Percentiles rank a stretch among this genome's conserved stretches.
These are phyloP conservation scores for Plectosphaerella plurivora DNA, from an alignment of 2,329 filamentous ascomycete genomes.

Conservation along the genomic window DNA sequence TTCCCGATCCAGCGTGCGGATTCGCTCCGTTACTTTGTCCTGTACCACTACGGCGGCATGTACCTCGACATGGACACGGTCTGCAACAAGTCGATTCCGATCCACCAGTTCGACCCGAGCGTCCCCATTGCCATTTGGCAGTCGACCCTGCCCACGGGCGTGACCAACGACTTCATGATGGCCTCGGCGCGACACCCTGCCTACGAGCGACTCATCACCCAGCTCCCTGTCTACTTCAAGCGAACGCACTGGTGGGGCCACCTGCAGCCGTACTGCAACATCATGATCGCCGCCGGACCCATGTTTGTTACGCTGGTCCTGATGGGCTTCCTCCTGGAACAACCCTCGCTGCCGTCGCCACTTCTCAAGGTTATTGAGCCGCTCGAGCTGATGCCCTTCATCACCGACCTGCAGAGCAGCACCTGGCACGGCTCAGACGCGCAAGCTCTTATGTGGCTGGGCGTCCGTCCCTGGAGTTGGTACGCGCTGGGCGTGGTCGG, in stretches of 20 bases:
- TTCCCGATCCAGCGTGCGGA: slow-evolving; percentile 71
- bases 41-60: slow-evolving; percentile 62
- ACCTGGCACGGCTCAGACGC: slow-evolving; percentile 44
- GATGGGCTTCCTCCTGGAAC: slow-evolving; percentile 64
- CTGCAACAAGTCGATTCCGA: slow-evolving; percentile 21
- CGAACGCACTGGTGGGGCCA: slow-evolving; percentile 54
- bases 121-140: slow-evolving; percentile 23
- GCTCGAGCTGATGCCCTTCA: slow-evolving; percentile 19
- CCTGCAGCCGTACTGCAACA: slow-evolving; percentile 65
- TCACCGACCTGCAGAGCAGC: slow-evolving; percentile 30
- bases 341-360: slow-evolving; percentile 24
- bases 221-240: slow-evolving; percentile 59
- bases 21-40: slow-evolving; percentile 70
- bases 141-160: slow-evolving; percentile 66
- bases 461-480: slow-evolving; percentile 27
- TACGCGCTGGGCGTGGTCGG: slow-evolving; percentile 21
- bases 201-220: slow-evolving; percentile 65
- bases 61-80: slow-evolving; percentile 56
- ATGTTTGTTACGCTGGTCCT: slow-evolving; percentile 72
- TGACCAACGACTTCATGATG: slow-evolving; percentile 79
- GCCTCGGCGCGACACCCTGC: slow-evolving; percentile 68
- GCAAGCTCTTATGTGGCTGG: slow-evolving; percentile 43
- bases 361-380: slow-evolving; percentile 22
- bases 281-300: slow-evolving; percentile 76
- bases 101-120: slow-evolving; percentile 16